Evolutionary conservation across 2,329 filamentous ascomycete species (phyloP).

Genomic region (Aureobasidium sp.): DNA sequence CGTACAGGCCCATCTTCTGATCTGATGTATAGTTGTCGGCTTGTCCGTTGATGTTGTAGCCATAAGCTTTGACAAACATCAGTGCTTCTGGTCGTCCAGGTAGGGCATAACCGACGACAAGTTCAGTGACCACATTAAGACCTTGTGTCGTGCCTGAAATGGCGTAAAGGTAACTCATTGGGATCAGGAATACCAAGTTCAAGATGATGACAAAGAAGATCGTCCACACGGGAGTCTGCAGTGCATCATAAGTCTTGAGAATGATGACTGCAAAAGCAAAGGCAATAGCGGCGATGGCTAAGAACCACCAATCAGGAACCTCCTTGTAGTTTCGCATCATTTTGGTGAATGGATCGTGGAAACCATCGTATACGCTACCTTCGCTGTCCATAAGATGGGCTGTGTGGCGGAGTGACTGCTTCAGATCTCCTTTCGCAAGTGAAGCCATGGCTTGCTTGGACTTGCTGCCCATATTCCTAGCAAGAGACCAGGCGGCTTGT

Average conservation of each 20-base stretch:
- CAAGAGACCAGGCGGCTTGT: too few species aligned
- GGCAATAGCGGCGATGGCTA: too few species aligned
- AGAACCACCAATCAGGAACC: too few species aligned
- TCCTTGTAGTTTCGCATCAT: too few species aligned
- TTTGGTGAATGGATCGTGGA: too few species aligned
- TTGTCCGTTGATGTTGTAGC: constrained; percentile 67
- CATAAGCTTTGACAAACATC: constrained; percentile 94
- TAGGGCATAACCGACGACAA: constrained; percentile 86
- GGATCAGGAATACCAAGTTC: constrained; percentile 85
- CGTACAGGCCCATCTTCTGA: constrained; percentile 87
- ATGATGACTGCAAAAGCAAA: too few species aligned
- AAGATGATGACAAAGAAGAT: constrained; percentile 83
- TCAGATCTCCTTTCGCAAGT: too few species aligned
- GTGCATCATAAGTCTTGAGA: neutral
- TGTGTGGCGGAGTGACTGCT: too few species aligned
- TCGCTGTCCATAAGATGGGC: too few species aligned
- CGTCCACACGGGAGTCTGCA: constrained; percentile 77
- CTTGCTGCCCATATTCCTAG: too few species aligned
- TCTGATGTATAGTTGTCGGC: constrained; percentile 66
- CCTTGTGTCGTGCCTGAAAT: constrained; percentile 62
- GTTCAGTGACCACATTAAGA: constrained; percentile 30
- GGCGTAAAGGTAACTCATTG: constrained; percentile 93
- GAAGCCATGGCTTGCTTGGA: too few species aligned
- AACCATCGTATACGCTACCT: too few species aligned
- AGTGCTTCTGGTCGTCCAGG: constrained; percentile 89